These are phyloP conservation scores for Kwoniella bestiolae DNA, from an alignment of 768 basidiomycete genomes.

Conservation along the genomic window DNA sequence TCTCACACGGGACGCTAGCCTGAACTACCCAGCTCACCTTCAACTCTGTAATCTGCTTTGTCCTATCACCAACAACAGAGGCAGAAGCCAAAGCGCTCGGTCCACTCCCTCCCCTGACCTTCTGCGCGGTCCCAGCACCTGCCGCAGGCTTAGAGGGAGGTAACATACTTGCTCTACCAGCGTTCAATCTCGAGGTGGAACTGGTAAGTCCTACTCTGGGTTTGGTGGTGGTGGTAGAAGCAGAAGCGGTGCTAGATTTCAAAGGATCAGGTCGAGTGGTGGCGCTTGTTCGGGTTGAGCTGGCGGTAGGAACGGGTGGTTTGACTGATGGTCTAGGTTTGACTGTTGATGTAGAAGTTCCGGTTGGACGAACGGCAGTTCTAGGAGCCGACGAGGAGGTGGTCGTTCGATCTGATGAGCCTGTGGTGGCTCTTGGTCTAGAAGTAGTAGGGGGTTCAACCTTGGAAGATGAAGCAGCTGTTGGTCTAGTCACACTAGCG, in stretches of 20 bases:
- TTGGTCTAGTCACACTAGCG: slow-evolving; percentile 5
- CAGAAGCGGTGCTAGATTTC: background rate
- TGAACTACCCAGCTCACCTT: slow-evolving; percentile 21
- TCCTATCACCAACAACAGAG: slow-evolving; percentile 14
- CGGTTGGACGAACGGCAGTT: background rate
- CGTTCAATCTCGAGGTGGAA: slow-evolving; percentile 9
- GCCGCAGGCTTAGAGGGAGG: background rate
- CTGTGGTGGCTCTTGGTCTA: slow-evolving; percentile 7
- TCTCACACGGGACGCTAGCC: no score
- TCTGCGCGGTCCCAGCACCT: slow-evolving; percentile 8
- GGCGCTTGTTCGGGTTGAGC: background rate
- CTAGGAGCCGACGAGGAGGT: slow-evolving; percentile 9
- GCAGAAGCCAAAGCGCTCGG: slow-evolving; percentile 8
- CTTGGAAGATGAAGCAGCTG: slow-evolving; percentile 13
- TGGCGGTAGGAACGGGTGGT: slow-evolving; percentile 15
- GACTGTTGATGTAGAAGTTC: background rate
- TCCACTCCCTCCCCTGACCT: slow-evolving; percentile 17
- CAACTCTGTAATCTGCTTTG: slow-evolving; percentile 18
- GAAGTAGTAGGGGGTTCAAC: background rate
- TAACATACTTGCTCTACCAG: slow-evolving; percentile 26
- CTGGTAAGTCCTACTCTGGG: slow-evolving; percentile 3
- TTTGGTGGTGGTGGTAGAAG: slow-evolving; percentile 1
- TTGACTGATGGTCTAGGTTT: slow-evolving; percentile 14
- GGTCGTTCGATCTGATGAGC: slow-evolving; percentile 16
- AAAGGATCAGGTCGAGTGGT: slow-evolving; percentile 12